Percentiles rank a stretch among this genome's conserved stretches.
phyloP scores from a whole-genome alignment of 495 filamentous ascomycete species.

The Immersiella caudata region DNA sequence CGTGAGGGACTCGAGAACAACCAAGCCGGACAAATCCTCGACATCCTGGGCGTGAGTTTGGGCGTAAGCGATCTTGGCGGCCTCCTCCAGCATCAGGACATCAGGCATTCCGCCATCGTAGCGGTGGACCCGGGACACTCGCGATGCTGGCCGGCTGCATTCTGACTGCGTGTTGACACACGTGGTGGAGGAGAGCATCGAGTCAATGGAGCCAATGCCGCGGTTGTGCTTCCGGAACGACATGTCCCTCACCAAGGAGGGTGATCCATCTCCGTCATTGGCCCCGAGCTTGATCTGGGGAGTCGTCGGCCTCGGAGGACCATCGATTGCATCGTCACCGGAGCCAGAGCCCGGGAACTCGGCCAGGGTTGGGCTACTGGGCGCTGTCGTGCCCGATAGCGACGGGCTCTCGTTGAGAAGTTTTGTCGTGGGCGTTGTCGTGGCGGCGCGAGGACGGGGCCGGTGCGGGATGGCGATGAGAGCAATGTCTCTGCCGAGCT shows the following conservation, averaged over 20 bases:
- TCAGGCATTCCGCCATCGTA: conserved; percentile 6
- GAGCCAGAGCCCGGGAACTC: conserved; percentile 17
- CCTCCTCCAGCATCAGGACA: conserved; percentile 9
- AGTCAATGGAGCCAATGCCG: conserved; percentile 38
- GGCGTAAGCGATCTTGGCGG: conserved; percentile 11
- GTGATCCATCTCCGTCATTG: not conserved
- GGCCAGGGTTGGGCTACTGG: conserved; percentile 32
- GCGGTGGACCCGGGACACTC: conserved; percentile 26
- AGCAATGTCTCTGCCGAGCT: conserved; percentile 30
- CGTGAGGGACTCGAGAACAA: conserved; percentile 2
- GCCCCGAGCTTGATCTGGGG: conserved; percentile 9
- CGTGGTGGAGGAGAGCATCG: conserved; percentile 37
- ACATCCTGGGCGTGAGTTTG: not conserved
- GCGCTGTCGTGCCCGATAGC: conserved; percentile 34
- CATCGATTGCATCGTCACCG: conserved; percentile 4
- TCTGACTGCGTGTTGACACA: conserved; percentile 40
- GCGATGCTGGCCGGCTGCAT: conserved; percentile 37
- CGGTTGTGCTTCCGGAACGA: conserved; percentile 33
- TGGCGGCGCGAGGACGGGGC: conserved; percentile 24
- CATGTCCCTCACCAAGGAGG: conserved; percentile 11
- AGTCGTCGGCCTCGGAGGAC: conserved; percentile 13
- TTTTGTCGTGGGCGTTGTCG: conserved; percentile 16
- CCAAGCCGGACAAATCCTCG: conserved; percentile 19
- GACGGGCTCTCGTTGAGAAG: conserved; percentile 30
- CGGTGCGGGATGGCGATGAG: conserved; percentile 31